Conservation (phyloP, 805 yeast species). For the Yamadazyma phyllophila region DNA sequence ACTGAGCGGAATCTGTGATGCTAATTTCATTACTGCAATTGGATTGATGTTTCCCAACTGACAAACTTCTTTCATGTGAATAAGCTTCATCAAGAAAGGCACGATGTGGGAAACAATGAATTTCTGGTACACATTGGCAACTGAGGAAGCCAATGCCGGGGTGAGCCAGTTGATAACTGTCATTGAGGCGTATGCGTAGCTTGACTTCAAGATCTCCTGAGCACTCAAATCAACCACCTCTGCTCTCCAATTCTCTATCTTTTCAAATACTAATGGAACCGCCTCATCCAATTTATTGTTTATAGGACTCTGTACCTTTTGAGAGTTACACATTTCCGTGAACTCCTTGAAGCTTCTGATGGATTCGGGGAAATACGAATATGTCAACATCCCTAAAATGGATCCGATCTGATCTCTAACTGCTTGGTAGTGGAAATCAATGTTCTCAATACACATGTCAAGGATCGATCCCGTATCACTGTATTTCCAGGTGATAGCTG, state of each 20-base stretch:
- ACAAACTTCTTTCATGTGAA: conserved; percentile 75
- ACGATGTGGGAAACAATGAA: conserved; percentile 50
- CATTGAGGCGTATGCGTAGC: conserved; percentile 61
- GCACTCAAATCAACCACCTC: conserved; percentile 39
- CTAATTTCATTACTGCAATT: conserved; percentile 41
- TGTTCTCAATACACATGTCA: conserved; percentile 43
- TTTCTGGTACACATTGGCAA: conserved; percentile 52
- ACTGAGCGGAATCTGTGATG: conserved; percentile 40
- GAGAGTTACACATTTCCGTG: conserved; percentile 33
- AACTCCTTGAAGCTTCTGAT: conserved; percentile 38
- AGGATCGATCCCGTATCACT: conserved; percentile 46
- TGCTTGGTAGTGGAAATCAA: conserved; percentile 68
- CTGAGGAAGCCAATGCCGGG: conserved; percentile 52
- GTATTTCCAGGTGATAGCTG: conserved; percentile 54
- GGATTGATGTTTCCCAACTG: conserved; percentile 64
- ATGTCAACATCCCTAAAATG: conserved; percentile 48
- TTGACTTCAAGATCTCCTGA: conserved; percentile 57
- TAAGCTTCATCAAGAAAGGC: conserved; percentile 66
- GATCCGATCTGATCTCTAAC: conserved; percentile 70
- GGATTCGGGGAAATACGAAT: conserved; percentile 43
- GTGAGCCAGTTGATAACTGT: conserved; percentile 63
- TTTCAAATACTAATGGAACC: conserved; percentile 44
- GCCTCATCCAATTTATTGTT: conserved; percentile 16
- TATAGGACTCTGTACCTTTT: conserved; percentile 22
- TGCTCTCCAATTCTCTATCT: conserved; percentile 42